Conservation (phyloP, 352 stramenopile species). For the Achlya hypogyna region DNA sequence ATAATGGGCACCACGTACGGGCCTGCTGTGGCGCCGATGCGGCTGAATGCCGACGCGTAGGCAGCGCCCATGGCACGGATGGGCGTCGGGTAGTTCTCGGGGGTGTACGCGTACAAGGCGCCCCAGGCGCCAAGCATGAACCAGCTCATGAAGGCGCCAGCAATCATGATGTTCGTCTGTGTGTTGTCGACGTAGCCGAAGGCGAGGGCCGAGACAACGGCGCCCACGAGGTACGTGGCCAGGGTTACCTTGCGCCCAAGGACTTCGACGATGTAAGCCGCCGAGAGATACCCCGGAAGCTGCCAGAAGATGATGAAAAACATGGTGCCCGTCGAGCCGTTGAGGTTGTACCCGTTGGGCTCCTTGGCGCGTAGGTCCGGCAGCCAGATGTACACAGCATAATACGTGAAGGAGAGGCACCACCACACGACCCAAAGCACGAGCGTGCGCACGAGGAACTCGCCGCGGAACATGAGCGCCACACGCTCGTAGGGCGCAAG, state of each 20-base stretch:
- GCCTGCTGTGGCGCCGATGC: slow-evolving; percentile 23
- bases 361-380: slow-evolving; percentile 30
- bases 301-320: slow-evolving; percentile 57
- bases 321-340: slow-evolving; percentile 38
- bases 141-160: slow-evolving; percentile 17
- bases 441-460: slow-evolving; percentile 42
- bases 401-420: slow-evolving; percentile 62
- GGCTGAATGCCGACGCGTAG: slow-evolving; percentile 20
- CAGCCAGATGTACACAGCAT: slow-evolving; percentile 59
- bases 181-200: slow-evolving; percentile 50
- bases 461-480: slow-evolving; percentile 38
- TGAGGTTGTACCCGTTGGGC: slow-evolving; percentile 52
- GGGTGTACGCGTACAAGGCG: slow-evolving; percentile 25
- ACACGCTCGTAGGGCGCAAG: slow-evolving; percentile 36
- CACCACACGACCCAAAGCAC: slow-evolving; percentile 67
- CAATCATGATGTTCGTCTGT: slow-evolving; percentile 33
- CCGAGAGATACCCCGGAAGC: slow-evolving; percentile 52
- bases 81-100: slow-evolving; percentile 24
- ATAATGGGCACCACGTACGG: slow-evolving; percentile 24
- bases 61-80: slow-evolving; percentile 21
- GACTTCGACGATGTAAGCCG: slow-evolving; percentile 40
- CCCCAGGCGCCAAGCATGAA: slow-evolving; percentile 24
- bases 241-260: slow-evolving; percentile 46
- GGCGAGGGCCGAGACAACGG: slow-evolving; percentile 43
- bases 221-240: slow-evolving; percentile 38